phyloP scores from a whole-genome alignment of 495 filamentous ascomycete species.

The Trichoderma erinaceum region DNA sequence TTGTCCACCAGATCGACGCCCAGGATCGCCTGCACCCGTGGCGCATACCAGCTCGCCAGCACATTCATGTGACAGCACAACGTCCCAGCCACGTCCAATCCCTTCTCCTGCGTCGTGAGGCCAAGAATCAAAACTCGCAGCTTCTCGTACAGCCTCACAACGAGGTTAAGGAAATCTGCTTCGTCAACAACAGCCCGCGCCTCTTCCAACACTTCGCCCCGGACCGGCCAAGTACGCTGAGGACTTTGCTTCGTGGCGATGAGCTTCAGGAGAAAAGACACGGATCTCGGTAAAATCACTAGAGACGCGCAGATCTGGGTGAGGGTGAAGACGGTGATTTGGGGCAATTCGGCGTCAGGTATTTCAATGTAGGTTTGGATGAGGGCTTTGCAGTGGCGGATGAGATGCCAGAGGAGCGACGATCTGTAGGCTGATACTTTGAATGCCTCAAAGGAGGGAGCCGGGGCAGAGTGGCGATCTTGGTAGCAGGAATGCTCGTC shows the following conservation, averaged over 20 bases:
- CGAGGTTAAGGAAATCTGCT: neutral
- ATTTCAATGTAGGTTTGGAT: slow-evolving; percentile 5
- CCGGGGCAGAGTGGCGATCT: neutral
- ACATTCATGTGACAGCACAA: neutral
- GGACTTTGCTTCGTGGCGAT: neutral
- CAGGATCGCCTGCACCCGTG: neutral
- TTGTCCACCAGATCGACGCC: neutral
- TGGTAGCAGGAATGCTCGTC: neutral
- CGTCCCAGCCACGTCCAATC: neutral
- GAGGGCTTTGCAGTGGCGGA: slow-evolving; percentile 10
- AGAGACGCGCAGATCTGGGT: slow-evolving; percentile 8
- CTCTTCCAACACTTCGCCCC: neutral
- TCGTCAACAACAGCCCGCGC: slow-evolving; percentile 4
- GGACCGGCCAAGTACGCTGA: neutral
- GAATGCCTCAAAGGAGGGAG: neutral
- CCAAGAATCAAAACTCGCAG: neutral
- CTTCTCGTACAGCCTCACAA: neutral
- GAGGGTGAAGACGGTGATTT: neutral
- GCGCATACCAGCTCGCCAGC: slow-evolving; percentile 1
- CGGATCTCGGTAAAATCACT: neutral
- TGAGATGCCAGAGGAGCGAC: slow-evolving; percentile 5
- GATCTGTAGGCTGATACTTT: neutral
- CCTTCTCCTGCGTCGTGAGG: neutral
- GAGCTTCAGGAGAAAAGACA: neutral
- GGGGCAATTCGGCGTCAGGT: slow-evolving; percentile 3